Percentiles rank a stretch among this genome's conserved stretches.
Conservation (phyloP, 495 filamentous ascomycete genomes). For the Lasiosphaeris hirsuta region DNA sequence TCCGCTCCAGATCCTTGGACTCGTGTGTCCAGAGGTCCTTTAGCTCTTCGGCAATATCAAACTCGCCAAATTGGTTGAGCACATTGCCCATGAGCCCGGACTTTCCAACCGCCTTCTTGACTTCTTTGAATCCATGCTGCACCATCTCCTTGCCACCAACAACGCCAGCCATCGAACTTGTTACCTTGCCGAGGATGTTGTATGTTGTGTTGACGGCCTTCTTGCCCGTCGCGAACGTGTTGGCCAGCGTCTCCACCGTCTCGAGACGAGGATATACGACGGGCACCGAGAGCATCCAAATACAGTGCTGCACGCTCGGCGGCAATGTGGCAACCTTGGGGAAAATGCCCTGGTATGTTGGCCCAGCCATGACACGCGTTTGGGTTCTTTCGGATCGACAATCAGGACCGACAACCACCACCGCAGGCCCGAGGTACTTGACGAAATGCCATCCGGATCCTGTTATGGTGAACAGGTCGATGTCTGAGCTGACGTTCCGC, state of each 20-base stretch:
- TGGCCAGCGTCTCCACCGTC: conserved; percentile 81
- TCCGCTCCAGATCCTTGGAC: conserved; percentile 93
- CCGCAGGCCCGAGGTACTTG: conserved; percentile 89
- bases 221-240: conserved; percentile 91
- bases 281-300: conserved; percentile 91
- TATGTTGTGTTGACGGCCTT: conserved; percentile 93
- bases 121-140: conserved; percentile 82
- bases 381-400: conserved; percentile 87
- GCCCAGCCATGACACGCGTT: conserved; percentile 88
- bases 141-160: conserved; percentile 93
- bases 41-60: conserved; percentile 90
- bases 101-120: conserved; percentile 96
- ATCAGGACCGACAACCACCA: conserved; percentile 86
- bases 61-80: conserved; percentile 93
- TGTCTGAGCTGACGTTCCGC: conserved; percentile 76
- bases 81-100: conserved; percentile 90
- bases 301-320: conserved; percentile 87
- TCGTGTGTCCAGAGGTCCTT: conserved; percentile 98
- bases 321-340: conserved; percentile 93
- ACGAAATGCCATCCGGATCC: conserved; percentile 97
- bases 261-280: conserved; percentile 89
- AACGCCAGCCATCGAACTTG: conserved; percentile 87
- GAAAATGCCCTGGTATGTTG: conserved; percentile 95
- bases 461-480: conserved; percentile 94
- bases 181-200: conserved; percentile 90